Evolutionary conservation across 2,329 filamentous ascomycete species (phyloP), one percentile per base, ranked within the genome.

Genomic region (Alternaria hordeiaustralica): DNA sequence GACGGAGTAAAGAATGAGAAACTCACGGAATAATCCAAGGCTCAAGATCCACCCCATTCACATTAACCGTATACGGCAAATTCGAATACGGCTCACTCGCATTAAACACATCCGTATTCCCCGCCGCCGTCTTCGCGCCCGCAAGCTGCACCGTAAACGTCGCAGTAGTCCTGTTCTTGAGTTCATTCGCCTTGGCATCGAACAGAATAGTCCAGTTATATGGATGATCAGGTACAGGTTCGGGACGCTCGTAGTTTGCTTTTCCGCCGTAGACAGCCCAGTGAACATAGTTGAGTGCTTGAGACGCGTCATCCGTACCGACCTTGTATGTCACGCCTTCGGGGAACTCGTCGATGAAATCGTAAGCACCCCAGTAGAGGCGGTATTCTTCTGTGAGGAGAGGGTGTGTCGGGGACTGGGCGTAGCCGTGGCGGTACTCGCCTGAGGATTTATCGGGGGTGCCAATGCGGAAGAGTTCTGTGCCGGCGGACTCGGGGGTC

Each of bases 81-180:
- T 89, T 86, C 3, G 81, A 79, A 64, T 84, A 86, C 23, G 81
- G 81, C 71, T 90, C 83, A 3, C 80, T 83, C 3, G 84, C 79
- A 66, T 88, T 88, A 67, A 79, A 88, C 2, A 85, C 79, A 72
- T 90, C 87, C 1, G 87, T 89, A 70, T 90, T 90, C 1, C 88
- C 88, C 0, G 85, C 83, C 5, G 87, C 87, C 0, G 86, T 88
- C 78, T 90, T 90, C 2, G 85, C 88, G 3, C 85, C 88, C 0
- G 88, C 88, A 1, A 90, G 81, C 71, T 90, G 88, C 2, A 90
- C 83, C 0, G 88, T 90, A 25, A 90, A 84, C 0, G 86, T 89
- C 0, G 87, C 88, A 60, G 80, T 83, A 6, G 46, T 64, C 53
- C 60, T 71, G 12, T 77, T 75, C 3, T 74, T 68, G 1, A 88